Conservation (phyloP, 2,329 filamentous ascomycete species). For the Ascochyta koolunga region DNA sequence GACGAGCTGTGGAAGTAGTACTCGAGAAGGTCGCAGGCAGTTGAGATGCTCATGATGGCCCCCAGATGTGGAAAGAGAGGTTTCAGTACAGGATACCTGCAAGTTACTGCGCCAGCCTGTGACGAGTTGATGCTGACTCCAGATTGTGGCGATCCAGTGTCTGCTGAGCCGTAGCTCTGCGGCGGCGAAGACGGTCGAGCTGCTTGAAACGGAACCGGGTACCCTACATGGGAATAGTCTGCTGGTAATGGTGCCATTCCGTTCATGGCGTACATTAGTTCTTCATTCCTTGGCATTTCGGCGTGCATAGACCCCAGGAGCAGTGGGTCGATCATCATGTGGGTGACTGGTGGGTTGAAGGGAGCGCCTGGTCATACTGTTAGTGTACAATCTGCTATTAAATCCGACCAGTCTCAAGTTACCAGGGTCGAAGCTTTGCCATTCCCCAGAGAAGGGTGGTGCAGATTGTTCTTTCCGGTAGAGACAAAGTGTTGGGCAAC, state of each 20-base stretch:
- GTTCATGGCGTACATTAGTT: slow-evolving; percentile 47
- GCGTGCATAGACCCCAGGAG: slow-evolving; percentile 44
- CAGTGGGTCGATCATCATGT: slow-evolving; percentile 48
- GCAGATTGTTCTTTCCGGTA: slow-evolving; percentile 28
- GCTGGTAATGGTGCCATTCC: slow-evolving; percentile 45
- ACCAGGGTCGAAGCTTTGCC: slow-evolving; percentile 41
- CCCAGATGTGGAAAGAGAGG: slow-evolving; percentile 82
- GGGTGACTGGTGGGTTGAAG: slow-evolving; percentile 40
- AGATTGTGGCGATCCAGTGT: slow-evolving; percentile 46
- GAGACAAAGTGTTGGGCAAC: slow-evolving; percentile 43
- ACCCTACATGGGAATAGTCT: slow-evolving; percentile 41
- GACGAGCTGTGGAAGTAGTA: slow-evolving; percentile 91
- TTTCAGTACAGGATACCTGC: slow-evolving; percentile 81
- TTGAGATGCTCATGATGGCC: slow-evolving; percentile 75
- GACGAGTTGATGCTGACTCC: slow-evolving; percentile 43
- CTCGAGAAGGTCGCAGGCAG: slow-evolving; percentile 89
- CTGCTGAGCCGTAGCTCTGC: slow-evolving; percentile 44
- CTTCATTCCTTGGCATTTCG: slow-evolving; percentile 41
- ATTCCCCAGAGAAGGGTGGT: slow-evolving; percentile 33
- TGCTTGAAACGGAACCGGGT: slow-evolving; percentile 40
- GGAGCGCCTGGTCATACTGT: slow-evolving; percentile 24
- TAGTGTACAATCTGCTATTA: not conserved
- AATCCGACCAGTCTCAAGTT: slow-evolving; percentile 9
- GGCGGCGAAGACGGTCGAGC: slow-evolving; percentile 42
- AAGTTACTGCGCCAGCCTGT: slow-evolving; percentile 38